Percentiles rank a stretch among this genome's conserved stretches.
Evolutionary conservation across 768 basidiomycete species (phyloP).

Genomic region (Phlebiopsis gigantea): DNA sequence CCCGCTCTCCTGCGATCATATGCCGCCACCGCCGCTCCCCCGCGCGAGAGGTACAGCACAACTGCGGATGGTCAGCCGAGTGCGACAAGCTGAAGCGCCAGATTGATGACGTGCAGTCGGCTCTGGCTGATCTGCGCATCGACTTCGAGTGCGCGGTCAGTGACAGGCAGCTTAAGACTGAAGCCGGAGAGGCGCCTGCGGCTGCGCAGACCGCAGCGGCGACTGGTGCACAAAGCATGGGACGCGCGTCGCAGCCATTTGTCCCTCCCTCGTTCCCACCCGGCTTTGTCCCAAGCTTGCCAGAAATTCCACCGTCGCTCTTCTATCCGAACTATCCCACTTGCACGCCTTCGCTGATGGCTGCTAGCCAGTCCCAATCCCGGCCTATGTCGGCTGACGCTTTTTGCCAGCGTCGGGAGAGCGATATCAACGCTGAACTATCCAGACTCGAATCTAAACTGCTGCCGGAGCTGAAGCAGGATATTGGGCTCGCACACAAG

Average conservation of each 20-base stretch:
- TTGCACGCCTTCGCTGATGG: too few relatives aligned
- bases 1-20: too few relatives aligned
- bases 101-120: constrained; percentile 1
- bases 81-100: constrained; percentile 12
- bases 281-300: background rate
- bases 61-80: constrained; percentile 9
- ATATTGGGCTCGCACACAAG: too few relatives aligned
- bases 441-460: too few relatives aligned
- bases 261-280: background rate
- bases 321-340: too few relatives aligned
- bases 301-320: background rate
- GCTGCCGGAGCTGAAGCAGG: too few relatives aligned
- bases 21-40: too few relatives aligned
- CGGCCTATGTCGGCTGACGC: too few relatives aligned
- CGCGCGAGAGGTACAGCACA: background rate
- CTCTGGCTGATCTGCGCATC: constrained; percentile 5
- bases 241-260: background rate
- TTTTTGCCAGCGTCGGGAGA: too few relatives aligned
- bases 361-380: too few relatives aligned
- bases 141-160: constrained; percentile 9
- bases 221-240: background rate
- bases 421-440: too few relatives aligned
- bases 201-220: constrained; percentile 3
- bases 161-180: background rate
- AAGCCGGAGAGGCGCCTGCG: background rate